Base-by-base conservation (phyloP, 1,284 basidiomycete genomes). In the Phellopilus nigrolimitatus region DNA sequence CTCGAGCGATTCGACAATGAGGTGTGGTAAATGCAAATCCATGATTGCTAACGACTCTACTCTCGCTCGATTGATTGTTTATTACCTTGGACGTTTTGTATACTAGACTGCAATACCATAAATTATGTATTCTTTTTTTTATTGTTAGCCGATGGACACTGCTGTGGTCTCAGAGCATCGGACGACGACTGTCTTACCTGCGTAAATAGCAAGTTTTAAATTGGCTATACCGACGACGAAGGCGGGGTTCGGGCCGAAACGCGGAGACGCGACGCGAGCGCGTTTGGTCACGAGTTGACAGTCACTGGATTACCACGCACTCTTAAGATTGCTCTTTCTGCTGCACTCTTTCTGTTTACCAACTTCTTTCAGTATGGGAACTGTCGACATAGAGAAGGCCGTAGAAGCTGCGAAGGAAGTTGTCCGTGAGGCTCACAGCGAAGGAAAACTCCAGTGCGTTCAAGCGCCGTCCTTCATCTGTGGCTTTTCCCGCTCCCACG, bases 1-100 rank as follows among this genome's bases (percentile, higher is more conserved):
- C 67, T 97, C 37, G 89, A 91, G 57, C 79, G 95, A 9, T 97
- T 97, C 65, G 84, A 89, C 55, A 68, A 68, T 5, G 85, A 90
- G 60, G 60, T 73, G 22, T 87, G 84, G 84, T 87, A 48, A 31
- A 48, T 42, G 28, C 3, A 15, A 15, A 13, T 37, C 6, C 28
- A 7, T 30, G 12, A 9, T 27, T 44, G 12, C 19, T 41, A 10
- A 15, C n/a, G 30, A 31, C 4, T 24, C 7, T 27, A 13, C 40
- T 42, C 12, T 42, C 22, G 25, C 13, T n/a, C 9, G 10, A 25
- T 17, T 42, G 21, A 15, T 34, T 44, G 4, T 7, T 44, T 17
- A 31, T 31, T 41, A 33, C 30, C 19, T 31, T 27, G 24, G n/a
- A n/a, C 27, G 19, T 24, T 24, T 31, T 31, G 42, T 44, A 44